These are phyloP conservation scores for Ophiostoma sp. DNA, from an alignment of 2,329 filamentous ascomycete genomes.

Conservation along the genomic window DNA sequence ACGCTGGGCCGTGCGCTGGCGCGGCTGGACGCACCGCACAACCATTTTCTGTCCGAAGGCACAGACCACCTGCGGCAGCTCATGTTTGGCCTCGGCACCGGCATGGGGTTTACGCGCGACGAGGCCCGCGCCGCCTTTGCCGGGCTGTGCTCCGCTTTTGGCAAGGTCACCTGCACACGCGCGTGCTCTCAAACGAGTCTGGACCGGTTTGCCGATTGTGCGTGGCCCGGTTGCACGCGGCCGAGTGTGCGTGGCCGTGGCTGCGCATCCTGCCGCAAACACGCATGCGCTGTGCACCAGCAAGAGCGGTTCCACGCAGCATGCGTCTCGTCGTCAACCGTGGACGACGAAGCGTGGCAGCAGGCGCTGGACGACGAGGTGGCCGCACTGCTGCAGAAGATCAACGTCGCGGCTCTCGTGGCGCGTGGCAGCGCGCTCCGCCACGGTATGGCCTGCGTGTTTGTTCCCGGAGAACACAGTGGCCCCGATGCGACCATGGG, in stretches of 20 bases:
- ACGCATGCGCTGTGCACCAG: neutral
- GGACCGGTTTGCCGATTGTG: neutral
- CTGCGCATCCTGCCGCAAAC: neutral
- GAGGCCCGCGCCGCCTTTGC: neutral
- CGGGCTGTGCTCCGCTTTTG: neutral
- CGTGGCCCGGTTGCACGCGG: neutral
- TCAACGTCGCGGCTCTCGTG: neutral
- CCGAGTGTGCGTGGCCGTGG: constrained; percentile 22
- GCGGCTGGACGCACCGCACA: neutral
- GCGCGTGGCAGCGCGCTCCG: neutral
- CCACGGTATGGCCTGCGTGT: neutral
- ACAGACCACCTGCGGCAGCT: neutral
- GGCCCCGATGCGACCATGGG: constrained; percentile 15
- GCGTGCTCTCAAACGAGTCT: too few relatives aligned
- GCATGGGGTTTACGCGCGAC: neutral
- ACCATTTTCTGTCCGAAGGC: neutral
- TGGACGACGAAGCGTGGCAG: neutral
- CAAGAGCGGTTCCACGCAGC: neutral
- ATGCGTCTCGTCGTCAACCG: neutral
- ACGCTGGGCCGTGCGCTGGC: neutral
- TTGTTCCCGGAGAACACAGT: neutral
- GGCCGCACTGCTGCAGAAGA: neutral
- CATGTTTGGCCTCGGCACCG: neutral
- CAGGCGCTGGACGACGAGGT: neutral
- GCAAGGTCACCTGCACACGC: too few relatives aligned